Percentiles rank a stretch among this genome's conserved stretches.
Evolutionary conservation across 805 yeast genomes (phyloP).

Genomic region (Monosporozyma yasuniensis): DNA sequence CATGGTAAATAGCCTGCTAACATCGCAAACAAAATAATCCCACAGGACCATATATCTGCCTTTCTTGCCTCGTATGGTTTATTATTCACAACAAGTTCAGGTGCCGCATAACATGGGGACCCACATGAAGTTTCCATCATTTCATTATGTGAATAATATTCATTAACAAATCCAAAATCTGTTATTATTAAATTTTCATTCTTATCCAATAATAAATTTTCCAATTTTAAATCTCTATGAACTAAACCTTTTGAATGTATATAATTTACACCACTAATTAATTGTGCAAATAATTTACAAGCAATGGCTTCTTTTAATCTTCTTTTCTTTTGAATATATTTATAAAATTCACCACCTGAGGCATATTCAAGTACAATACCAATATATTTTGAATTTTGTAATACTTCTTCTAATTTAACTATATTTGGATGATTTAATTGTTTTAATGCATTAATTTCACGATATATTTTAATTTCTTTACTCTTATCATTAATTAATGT

Average conservation of each 20-base stretch:
- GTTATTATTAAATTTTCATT: slow-evolving; percentile 79
- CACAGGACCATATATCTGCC: slow-evolving; percentile 96
- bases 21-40: slow-evolving; percentile 94
- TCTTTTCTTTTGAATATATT: slow-evolving; percentile 78
- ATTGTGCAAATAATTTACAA: slow-evolving; percentile 81
- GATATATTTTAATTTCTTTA: slow-evolving; percentile 77
- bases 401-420: slow-evolving; percentile 82
- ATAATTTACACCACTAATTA: slow-evolving; percentile 89
- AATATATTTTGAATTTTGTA: slow-evolving; percentile 88
- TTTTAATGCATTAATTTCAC: slow-evolving; percentile 88
- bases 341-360: slow-evolving; percentile 94
- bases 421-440: slow-evolving; percentile 88
- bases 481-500: slow-evolving; percentile 78
- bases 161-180: slow-evolving; percentile 93
- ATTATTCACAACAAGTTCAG: slow-evolving; percentile 85
- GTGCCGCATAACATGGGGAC: slow-evolving; percentile 98
- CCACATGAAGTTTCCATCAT: slow-evolving; percentile 94
- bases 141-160: slow-evolving; percentile 51
- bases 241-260: slow-evolving; percentile 87
- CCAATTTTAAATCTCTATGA: slow-evolving; percentile 86
- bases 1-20: slow-evolving; percentile 94
- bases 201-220: slow-evolving; percentile 74
- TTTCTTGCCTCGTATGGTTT: slow-evolving; percentile 89
- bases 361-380: slow-evolving; percentile 97
- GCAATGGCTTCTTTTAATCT: slow-evolving; percentile 82